Evolutionary conservation across 148 eudicot species (phyloP), one percentile per base, ranked within the genome.

Genomic region (Linanthus parryae): DNA sequence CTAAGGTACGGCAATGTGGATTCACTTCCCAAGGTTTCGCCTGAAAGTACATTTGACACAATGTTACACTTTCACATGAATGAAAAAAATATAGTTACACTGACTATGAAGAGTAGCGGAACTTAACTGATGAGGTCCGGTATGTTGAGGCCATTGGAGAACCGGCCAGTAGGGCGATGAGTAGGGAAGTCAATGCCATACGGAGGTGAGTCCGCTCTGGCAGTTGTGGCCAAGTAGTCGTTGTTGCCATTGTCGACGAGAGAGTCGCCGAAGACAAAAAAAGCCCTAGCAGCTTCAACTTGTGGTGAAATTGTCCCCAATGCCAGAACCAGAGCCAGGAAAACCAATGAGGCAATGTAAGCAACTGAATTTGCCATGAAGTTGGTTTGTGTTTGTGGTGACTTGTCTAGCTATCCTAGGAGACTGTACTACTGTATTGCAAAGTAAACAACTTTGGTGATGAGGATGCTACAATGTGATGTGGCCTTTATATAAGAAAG

Each of bases 1-100:
- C 72, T 66, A 30, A 75, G 54, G 57, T 75, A 75, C 27, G 80
- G 80, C 69, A 75, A 8, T 27, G 80, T 63, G 26, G 80, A n/a
- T 41, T 66, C 80, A 24, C 36, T 26, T 2, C 80, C 75, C 49
- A 70, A 26, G 18, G 27, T 30, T 39, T 75, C 64, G 58, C 80
- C 80, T 75, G 40, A 45, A 54, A 27, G 31, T 2, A 16, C 21
- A 4, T 28, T 27, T n/a, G 10, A 3, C 28, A 12, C 5, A 50
- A 17, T 22, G 29, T 20, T 24, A 45, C 26, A 20, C n/a, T n/a
- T n/a, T n/a, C n/a, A n/a, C n/a, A n/a, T n/a, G n/a, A n/a, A n/a
- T n/a, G n/a, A n/a, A n/a, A n/a, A n/a, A n/a, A n/a, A n/a, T n/a
- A n/a, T n/a, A n/a, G n/a, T n/a, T n/a, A n/a, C n/a, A n/a, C n/a